A percentile compares a stretch with the other conserved stretches of the same genome.
Evolutionary conservation across 2,329 filamentous ascomycete species (phyloP).

Genomic region (Stemphylium vesicarium): DNA sequence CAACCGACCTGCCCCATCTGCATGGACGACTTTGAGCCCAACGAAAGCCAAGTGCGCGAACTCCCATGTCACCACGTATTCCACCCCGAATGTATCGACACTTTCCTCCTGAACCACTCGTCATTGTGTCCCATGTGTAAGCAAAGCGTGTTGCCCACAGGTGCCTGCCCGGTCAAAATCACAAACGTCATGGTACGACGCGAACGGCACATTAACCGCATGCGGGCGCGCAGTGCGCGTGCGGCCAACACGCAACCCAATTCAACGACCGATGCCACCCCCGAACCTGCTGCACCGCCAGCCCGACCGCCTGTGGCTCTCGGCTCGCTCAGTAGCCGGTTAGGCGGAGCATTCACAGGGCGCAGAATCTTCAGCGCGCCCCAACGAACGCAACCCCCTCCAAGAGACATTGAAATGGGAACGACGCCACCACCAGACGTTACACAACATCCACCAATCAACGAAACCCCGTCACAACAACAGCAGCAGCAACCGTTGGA

Average conservation of each 20-base stretch:
- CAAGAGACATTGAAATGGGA: slow-evolving; percentile 43
- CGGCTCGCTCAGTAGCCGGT: slow-evolving; percentile 32
- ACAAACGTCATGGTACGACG: slow-evolving; percentile 87
- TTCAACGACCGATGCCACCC: background rate
- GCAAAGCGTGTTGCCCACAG: slow-evolving; percentile 75
- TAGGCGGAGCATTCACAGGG: slow-evolving; percentile 30
- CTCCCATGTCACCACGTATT: slow-evolving; percentile 92
- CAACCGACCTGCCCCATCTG: slow-evolving; percentile 93
- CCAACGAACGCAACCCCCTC: slow-evolving; percentile 23
- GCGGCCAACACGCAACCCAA: slow-evolving; percentile 9
- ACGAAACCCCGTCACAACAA: background rate
- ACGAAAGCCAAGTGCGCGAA: slow-evolving; percentile 77
- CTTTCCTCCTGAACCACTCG: slow-evolving; percentile 77
- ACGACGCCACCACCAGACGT: background rate
- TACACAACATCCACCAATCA: background rate
- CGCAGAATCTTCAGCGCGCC: slow-evolving; percentile 44
- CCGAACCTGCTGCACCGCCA: slow-evolving; percentile 2
- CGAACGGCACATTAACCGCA: slow-evolving; percentile 71
- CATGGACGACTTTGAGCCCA: slow-evolving; percentile 76
- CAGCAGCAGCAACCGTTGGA: slow-evolving; percentile 4
- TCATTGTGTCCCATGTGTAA: slow-evolving; percentile 94
- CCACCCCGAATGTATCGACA: slow-evolving; percentile 89
- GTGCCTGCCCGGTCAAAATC: slow-evolving; percentile 54
- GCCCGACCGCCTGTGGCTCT: slow-evolving; percentile 18
- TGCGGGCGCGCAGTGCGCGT: slow-evolving; percentile 58